Evolutionary conservation across 164 flowering plant species (phyloP).

Genomic region (Cinnamomum micranthum): DNA sequence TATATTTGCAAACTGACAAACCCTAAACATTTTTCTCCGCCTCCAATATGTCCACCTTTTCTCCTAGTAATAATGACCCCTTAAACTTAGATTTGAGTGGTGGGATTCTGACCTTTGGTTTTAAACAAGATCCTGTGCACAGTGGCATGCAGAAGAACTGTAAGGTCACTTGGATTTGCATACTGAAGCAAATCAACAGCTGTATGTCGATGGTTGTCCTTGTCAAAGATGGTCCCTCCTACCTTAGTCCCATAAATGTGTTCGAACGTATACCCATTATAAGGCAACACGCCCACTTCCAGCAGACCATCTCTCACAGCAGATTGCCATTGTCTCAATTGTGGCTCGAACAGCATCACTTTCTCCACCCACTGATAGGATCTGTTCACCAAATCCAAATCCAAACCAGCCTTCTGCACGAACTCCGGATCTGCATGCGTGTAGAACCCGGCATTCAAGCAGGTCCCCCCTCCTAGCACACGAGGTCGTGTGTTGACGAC

Average conservation of each 20-base stretch:
- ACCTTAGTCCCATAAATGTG: constrained; percentile 73
- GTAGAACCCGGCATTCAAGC: constrained; percentile 76
- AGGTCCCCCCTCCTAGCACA: constrained; percentile 72
- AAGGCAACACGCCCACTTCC: constrained; percentile 59
- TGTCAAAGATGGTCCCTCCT: constrained; percentile 78
- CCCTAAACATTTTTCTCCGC: too few relatives aligned
- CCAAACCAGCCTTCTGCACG: constrained; percentile 42
- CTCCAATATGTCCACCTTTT: too few relatives aligned
- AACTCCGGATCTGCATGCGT: constrained; percentile 41
- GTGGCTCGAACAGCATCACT: constrained; percentile 54
- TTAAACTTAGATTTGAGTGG: too few relatives aligned
- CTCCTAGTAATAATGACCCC: too few relatives aligned
- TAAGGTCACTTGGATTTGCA: constrained; percentile 47
- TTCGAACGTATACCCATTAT: constrained; percentile 67
- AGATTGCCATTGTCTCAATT: constrained; percentile 58
- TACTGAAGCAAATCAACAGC: constrained; percentile 76
- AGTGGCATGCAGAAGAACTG: constrained; percentile 54
- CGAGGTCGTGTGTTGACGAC: constrained; percentile 62
- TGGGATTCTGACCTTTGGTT: constrained; percentile 23
- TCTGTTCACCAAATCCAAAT: constrained; percentile 32
- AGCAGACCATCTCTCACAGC: constrained; percentile 71
- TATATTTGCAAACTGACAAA: too few relatives aligned
- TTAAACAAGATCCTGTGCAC: constrained; percentile 52
- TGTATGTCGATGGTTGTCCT: constrained; percentile 58
- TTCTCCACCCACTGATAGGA: constrained; percentile 80